A percentile compares a stretch with the other conserved stretches of the same genome.
These are phyloP conservation scores for Albugo laibachii DNA, from an alignment of 352 stramenopile genomes.

Conservation along the genomic window DNA sequence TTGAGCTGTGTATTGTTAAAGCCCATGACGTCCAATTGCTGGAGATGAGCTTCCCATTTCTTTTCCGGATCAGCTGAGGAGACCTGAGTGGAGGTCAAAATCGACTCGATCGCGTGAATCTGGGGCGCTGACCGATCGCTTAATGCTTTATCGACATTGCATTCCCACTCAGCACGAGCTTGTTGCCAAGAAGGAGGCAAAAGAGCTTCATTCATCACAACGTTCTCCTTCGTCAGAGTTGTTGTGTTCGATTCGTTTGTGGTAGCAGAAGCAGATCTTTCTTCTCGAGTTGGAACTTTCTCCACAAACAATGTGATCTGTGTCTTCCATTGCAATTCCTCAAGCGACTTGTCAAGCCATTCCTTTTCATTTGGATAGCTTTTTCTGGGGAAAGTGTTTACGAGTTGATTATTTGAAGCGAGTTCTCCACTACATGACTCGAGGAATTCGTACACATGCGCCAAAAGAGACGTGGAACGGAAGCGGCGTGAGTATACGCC, in stretches of 20 bases:
- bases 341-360: slow-evolving; percentile 16
- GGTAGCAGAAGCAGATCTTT: not conserved
- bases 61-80: slow-evolving; percentile 21
- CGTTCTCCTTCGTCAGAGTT: not conserved
- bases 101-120: slow-evolving; percentile 52
- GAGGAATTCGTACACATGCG: slow-evolving; percentile 24
- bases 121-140: slow-evolving; percentile 10
- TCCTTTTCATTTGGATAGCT: slow-evolving; percentile 20
- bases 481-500: slow-evolving; percentile 28
- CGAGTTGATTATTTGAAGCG: slow-evolving; percentile 20
- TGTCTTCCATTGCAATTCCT: slow-evolving; percentile 27
- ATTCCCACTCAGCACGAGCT: slow-evolving; percentile 22
- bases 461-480: slow-evolving; percentile 13
- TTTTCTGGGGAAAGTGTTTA: slow-evolving; percentile 35
- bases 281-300: slow-evolving; percentile 8
- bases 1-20: slow-evolving; percentile 48
- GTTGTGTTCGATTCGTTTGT: not conserved
- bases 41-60: slow-evolving; percentile 47
- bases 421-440: slow-evolving; percentile 30
- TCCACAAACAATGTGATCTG: slow-evolving; percentile 59
- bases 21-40: slow-evolving; percentile 42
- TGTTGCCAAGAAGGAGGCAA: slow-evolving; percentile 21
- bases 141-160: slow-evolving; percentile 23
- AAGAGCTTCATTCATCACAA: not conserved
- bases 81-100: slow-evolving; percentile 18